A percentile compares a stretch with the other conserved stretches of the same genome.
These are phyloP conservation scores for Ophiostoma populinum DNA, from an alignment of 2,329 filamentous ascomycete genomes.

Conservation along the genomic window DNA sequence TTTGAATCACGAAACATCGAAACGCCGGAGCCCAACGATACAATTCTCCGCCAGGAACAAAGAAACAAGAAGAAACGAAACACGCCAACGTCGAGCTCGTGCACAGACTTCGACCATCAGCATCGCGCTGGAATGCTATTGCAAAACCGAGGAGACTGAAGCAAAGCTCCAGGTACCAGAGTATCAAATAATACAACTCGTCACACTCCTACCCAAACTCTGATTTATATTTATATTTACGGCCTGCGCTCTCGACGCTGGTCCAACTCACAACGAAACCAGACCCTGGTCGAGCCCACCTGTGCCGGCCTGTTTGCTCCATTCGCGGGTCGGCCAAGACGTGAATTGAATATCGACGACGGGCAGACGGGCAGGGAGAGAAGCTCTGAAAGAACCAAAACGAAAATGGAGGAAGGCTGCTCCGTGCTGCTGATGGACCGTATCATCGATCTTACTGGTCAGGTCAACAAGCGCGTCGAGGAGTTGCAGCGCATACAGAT, in stretches of 20 bases:
- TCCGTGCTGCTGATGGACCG: constrained; percentile 4
- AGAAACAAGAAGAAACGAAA: no score
- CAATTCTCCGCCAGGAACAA: no score
- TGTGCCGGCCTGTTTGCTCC: constrained; percentile 1
- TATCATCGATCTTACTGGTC: background rate
- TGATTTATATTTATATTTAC: background rate
- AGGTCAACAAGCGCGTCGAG: background rate
- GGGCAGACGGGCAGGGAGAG: background rate
- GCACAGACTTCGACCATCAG: no score
- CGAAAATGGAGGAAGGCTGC: background rate
- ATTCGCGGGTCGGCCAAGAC: constrained; percentile 1
- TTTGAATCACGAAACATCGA: no score
- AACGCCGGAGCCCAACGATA: no score
- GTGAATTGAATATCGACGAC: no score
- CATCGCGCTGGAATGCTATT: no score
- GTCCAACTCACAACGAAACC: background rate
- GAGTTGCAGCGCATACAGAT: background rate
- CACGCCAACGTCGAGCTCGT: no score
- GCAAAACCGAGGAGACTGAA: no score
- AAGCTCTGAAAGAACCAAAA: background rate
- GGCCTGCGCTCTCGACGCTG: background rate
- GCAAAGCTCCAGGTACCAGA: no score
- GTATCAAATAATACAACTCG: background rate
- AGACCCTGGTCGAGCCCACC: constrained; percentile 1
- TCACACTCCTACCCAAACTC: background rate